Evolutionary conservation across 805 yeast species (phyloP).

Genomic region (Pichia membranifaciens): DNA sequence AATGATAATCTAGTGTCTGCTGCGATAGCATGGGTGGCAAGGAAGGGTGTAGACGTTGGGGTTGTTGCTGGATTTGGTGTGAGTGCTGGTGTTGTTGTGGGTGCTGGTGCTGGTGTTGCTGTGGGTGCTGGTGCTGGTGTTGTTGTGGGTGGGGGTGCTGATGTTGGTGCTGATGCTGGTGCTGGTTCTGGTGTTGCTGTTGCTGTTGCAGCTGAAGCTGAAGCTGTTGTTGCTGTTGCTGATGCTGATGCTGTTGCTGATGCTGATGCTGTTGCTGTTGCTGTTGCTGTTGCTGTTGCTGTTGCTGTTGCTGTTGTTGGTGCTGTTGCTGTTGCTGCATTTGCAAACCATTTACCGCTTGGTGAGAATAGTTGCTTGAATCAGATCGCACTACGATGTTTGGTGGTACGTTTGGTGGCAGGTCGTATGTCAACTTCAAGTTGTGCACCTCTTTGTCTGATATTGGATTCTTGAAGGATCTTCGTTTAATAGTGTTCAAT

Average conservation of each 20-base stretch:
- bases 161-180: constrained; percentile 9
- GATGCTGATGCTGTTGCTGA: constrained; percentile 6
- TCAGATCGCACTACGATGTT: background rate
- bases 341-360: background rate
- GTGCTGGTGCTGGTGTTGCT: constrained; percentile 5
- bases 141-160: constrained; percentile 8
- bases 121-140: too few species aligned
- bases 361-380: background rate
- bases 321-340: constrained; percentile 6
- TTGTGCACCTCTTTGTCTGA: constrained; percentile 28
- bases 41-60: background rate
- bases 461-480: constrained; percentile 40
- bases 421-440: constrained; percentile 18
- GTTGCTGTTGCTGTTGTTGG: constrained; percentile 11
- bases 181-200: constrained; percentile 4
- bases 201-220: too few species aligned
- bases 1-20: background rate
- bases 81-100: constrained; percentile 11
- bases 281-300: constrained; percentile 4
- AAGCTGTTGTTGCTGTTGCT: constrained; percentile 14
- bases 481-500: constrained; percentile 68
- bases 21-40: background rate
- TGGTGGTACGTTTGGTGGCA: constrained; percentile 7
- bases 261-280: background rate
- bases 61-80: background rate